Evolutionary conservation across 176 grass and related monocot genomes (phyloP), one percentile per base, ranked within the genome.

Genomic region (Phragmites australis): DNA sequence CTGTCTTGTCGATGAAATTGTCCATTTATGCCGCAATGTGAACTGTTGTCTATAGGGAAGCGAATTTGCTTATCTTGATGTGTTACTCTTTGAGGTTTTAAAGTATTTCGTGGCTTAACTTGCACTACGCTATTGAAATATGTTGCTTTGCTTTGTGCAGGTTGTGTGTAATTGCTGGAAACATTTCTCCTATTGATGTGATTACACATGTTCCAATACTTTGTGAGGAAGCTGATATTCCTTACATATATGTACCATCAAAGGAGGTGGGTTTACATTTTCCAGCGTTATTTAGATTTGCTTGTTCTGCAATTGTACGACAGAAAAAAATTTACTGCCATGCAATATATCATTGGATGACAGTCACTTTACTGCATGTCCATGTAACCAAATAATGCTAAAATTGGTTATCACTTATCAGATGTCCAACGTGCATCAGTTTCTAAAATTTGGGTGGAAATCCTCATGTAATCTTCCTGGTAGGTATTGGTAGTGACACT

Each of bases 151-250:
- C 27, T 43, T 31, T 78, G 19, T 82, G 52, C 75, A 93, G 95
- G 74, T 65, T 97, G 81, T 98, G 95, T 65, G 80, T 98, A 41
- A 93, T 98, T 39, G 95, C 92, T 22, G 95, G 95, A 75, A 98
- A 98, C 59, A 89, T 98, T 74, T 98, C 90, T 85, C 92, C 95
- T 8, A 94, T 98, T 68, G 96, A 99, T 88, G 90, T 93, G 66
- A 99, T 95, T 44, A 99, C 92, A 59, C 96, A 95, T 71, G 78
- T 99, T 52, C 92, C 96, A 3, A 82, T 99, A 83, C 89, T 99
- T 52, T 95, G 90, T 60, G 90, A 99, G 85, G 96, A 95, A 86
- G 68, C 83, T 84, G 70, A 75, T 49, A 87, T 93, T 85, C 92
- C 96, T 54, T 99, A 93, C 70, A 79, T 95, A 51, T 95, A 91